Percentiles rank a stretch among this genome's conserved stretches.
Conservation (phyloP, 352 stramenopile genomes). For the Globisporangium barbulae region DNA sequence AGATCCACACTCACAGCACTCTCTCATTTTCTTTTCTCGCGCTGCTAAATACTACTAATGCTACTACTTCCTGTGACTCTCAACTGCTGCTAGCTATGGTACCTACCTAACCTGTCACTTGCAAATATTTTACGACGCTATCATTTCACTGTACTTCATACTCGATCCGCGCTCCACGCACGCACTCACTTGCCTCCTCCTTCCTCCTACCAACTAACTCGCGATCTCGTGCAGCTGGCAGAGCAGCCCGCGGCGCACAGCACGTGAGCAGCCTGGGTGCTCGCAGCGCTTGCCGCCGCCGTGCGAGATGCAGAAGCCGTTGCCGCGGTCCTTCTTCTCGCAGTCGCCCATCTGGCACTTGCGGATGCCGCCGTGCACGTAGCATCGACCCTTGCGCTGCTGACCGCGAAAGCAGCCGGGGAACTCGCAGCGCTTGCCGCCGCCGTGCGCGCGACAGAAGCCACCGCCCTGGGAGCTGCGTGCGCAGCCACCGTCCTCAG, state of each 20-base stretch:
- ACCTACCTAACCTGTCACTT: not conserved
- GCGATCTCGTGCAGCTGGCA: slow-evolving; percentile 26
- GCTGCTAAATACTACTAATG: not conserved
- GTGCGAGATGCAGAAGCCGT: slow-evolving; percentile 47
- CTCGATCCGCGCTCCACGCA: not conserved
- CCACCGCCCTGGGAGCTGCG: slow-evolving; percentile 75
- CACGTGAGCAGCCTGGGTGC: slow-evolving; percentile 23
- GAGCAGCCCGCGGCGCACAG: slow-evolving; percentile 27
- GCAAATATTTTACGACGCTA: not conserved
- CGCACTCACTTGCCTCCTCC: not conserved
- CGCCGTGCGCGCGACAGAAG: slow-evolving; percentile 77
- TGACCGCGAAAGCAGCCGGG: slow-evolving; percentile 64
- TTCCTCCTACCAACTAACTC: not conserved
- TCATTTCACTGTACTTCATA: slow-evolving; percentile 1
- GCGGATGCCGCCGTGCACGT: slow-evolving; percentile 80
- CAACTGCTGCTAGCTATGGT: not conserved
- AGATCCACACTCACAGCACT: too few relatives aligned
- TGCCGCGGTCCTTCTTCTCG: slow-evolving; percentile 86
- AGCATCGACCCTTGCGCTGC: slow-evolving; percentile 82
- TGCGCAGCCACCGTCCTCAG: slow-evolving; percentile 53
- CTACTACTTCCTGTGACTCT: not conserved
- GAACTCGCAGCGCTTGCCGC: slow-evolving; percentile 79
- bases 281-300: slow-evolving; percentile 35
- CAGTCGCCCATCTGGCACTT: slow-evolving; percentile 70
- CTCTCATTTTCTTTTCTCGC: too few relatives aligned